phyloP scores from a whole-genome alignment of 176 grass and related monocot genomes.

The Poa annua region DNA sequence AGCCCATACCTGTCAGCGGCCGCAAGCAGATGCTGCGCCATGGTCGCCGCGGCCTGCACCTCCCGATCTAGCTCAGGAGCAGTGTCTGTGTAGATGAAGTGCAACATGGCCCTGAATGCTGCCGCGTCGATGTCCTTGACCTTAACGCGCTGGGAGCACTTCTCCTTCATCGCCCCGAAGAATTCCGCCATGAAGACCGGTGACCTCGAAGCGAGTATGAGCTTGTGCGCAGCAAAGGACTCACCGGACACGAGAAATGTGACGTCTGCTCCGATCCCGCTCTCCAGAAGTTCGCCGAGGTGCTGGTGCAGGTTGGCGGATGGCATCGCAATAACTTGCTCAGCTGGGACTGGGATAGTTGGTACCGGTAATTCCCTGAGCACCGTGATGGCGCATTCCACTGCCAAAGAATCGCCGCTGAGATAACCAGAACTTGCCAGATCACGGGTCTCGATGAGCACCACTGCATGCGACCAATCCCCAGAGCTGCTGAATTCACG shows the following conservation, averaged over 20 bases:
- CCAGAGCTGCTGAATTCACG: no score
- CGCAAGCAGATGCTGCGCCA: conserved; percentile 34
- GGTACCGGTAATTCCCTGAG: neutral
- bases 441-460: no score
- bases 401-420: neutral
- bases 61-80: neutral
- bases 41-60: neutral
- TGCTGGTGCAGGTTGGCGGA: neutral
- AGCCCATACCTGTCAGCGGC: conserved; percentile 53
- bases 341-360: neutral
- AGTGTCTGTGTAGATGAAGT: conserved; percentile 33
- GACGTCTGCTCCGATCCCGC: neutral
- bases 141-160: rapidly evolving
- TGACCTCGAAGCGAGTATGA: neutral
- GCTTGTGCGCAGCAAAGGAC: neutral
- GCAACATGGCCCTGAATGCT: conserved; percentile 29
- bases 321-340: neutral
- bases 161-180: neutral
- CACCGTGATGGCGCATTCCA: neutral
- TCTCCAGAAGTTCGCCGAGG: neutral
- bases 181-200: neutral
- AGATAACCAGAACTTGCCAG: neutral
- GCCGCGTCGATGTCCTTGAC: conserved; percentile 6
- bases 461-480: no score
- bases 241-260: neutral